Base-by-base conservation (phyloP, 805 yeast genomes). In the Teunomyces tritomae region DNA sequence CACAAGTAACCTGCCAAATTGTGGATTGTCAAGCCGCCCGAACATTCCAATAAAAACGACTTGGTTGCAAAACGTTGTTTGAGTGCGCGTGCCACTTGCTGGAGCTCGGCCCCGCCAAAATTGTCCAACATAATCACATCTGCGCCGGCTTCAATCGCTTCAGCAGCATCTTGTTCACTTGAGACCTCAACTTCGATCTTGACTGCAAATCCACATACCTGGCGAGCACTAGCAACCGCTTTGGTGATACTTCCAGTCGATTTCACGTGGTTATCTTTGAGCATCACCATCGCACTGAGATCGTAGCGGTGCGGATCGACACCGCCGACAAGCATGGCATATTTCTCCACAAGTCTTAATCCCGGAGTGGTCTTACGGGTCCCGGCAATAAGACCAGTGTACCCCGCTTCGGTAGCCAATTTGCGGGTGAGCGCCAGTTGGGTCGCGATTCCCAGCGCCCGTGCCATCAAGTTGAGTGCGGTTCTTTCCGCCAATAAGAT, bases 301-400 rank as follows among this genome's bases (percentile, higher is more conserved):
- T 92, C 97, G 62, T 89, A 89, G 53, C 98, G 77, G 65, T 91
- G 98, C 47, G 94, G 79, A 62, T 91, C 98, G 47, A 89, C 87
- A 3, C 97, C 97, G 28, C 97, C 98, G 8, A 91, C 95, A 28
- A 89, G 70, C 98, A 91, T 92, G 20, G 96, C 85, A 68, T 91
- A 91, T 64, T 91, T 91, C 63, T 91, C 98, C 49, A 92, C 69
- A 37, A 84, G 73, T 59, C 98, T 80, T 52, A 91, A 77, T 0
- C 98, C 98, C 0, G 98, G 98, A 0, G 98, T 92, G n/a, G 97
- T 92, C 68, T 91, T 91, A 62, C 98, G 80, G 1, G 98, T 91
- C 5, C 97, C 98, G 0, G 98, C 97, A 62, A 91, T 89, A 20
- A 85, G 77, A 0, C 98, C 98, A 3, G 70, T 70, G 62, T 82